Evolutionary conservation across 495 filamentous ascomycete species (phyloP), one percentile per base, ranked within the genome.

Genomic region (Annulohypoxylon stygium): DNA sequence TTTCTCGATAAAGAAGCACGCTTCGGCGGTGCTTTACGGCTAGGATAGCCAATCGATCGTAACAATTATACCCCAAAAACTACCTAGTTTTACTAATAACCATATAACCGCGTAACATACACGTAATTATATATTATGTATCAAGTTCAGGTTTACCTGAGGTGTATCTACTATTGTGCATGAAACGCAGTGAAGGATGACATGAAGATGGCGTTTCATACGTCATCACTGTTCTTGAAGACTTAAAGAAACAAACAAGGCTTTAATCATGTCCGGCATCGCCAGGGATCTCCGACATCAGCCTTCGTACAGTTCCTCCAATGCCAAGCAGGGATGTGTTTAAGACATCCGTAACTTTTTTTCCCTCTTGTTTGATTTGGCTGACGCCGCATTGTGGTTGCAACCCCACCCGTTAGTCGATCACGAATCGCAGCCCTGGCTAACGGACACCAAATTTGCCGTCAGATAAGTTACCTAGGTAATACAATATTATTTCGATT

Each of bases 361-460:
- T 51, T 51, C 30, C 11, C 25, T 26, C 23, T 51, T 51, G 9
- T 51, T 51, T 26, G 8, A 23, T 51, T 33, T 70, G 58, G 62
- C 60, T 67, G 67, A 70, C 63, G 62, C 66, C 61, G 71, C 61
- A 57, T 54, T 62, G 39, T 23, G 47, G 16, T 34, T 70, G 43
- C 57, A 67, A 59, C 67, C 48, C 59, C 58, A 59, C 70, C 33
- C 48, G 41, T 58, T 59, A 57, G 47, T 41, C 23, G 67, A 51
- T 61, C 43, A 59, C 26, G 50, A 11, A 61, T 65, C n/a, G 61
- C 25, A 43, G 23, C 34, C 54, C 25, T 30, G 16, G 33, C 8
- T 60, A 60, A 60, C 26, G 30, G 20, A 18, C 57, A 39, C 34
- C 20, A 23, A 23, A 36, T 37, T 33, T 58, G n/a, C n/a, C 34